A percentile compares a stretch with the other conserved stretches of the same genome.
Evolutionary conservation across 768 basidiomycete species (phyloP).

Genomic region (Candolleomyces aberdarensis): DNA sequence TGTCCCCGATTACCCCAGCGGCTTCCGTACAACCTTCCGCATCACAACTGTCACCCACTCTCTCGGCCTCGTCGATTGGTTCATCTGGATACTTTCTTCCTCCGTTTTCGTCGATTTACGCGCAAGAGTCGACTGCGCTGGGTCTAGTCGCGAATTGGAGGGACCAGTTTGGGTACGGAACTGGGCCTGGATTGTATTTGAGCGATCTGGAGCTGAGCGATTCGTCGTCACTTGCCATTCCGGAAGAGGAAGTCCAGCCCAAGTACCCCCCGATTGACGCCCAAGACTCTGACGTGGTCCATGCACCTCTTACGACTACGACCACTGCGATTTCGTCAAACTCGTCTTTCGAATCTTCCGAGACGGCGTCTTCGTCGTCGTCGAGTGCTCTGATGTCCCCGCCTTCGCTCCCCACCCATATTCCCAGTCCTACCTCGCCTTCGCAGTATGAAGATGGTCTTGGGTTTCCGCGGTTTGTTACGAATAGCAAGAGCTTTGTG

Average conservation of each 20-base stretch:
- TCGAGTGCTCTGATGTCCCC: not conserved
- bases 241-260: not conserved
- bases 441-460: too few species aligned
- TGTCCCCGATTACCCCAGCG: not conserved
- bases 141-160: slow-evolving; percentile 5
- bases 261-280: too few species aligned
- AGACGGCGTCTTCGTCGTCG: not conserved
- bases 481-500: not conserved
- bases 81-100: slow-evolving; percentile 3
- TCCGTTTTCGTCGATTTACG: not conserved
- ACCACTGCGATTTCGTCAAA: too few species aligned
- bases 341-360: too few species aligned
- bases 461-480: too few species aligned
- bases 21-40: not conserved
- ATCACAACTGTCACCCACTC: not conserved
- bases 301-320: too few species aligned
- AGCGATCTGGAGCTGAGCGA: slow-evolving; percentile 1
- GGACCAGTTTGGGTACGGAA: slow-evolving; percentile 1
- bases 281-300: too few species aligned
- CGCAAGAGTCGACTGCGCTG: not conserved
- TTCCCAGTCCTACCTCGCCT: not conserved
- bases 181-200: not conserved
- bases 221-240: not conserved
- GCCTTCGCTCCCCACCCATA: not conserved
- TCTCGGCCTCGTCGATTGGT: not conserved